phyloP scores from a whole-genome alignment of 2,329 filamentous ascomycete genomes.

The Lachnellula arida region DNA sequence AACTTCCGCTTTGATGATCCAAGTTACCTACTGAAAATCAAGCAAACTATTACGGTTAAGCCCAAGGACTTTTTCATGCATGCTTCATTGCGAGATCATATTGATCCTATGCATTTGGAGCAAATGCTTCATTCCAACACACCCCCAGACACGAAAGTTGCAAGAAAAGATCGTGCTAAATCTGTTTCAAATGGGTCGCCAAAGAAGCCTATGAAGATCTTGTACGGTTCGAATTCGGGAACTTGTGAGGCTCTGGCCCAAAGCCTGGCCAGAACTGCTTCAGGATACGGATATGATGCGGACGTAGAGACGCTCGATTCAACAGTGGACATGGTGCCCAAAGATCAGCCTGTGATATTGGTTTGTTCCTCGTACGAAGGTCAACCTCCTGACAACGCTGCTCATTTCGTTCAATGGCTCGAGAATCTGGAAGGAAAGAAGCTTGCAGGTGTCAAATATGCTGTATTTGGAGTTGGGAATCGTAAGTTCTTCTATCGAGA shows the following conservation, averaged over 20 bases:
- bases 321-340: constrained; percentile 56
- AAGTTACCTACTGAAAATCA: constrained; percentile 50
- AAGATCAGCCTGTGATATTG: constrained; percentile 57
- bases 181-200: not conserved
- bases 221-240: constrained; percentile 70
- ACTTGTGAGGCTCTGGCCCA: constrained; percentile 69
- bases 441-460: constrained; percentile 55
- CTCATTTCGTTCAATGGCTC: constrained; percentile 64
- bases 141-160: constrained; percentile 28
- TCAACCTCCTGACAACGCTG: constrained; percentile 67
- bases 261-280: constrained; percentile 55
- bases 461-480: constrained; percentile 67
- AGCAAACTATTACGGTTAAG: constrained; percentile 57
- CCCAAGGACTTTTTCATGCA: constrained; percentile 61
- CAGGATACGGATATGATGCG: constrained; percentile 51
- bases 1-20: constrained; percentile 60
- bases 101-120: constrained; percentile 41
- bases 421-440: constrained; percentile 37
- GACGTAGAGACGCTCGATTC: constrained; percentile 54
- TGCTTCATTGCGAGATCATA: constrained; percentile 48
- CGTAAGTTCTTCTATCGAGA: constrained; percentile 26
- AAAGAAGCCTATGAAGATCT: constrained; percentile 48
- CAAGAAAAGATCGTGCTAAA: not conserved
- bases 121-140: constrained; percentile 29
- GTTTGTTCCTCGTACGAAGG: constrained; percentile 72